Evolutionary conservation across 495 filamentous ascomycete species (phyloP).

Genomic region (Pseudevernia furfuracea): DNA sequence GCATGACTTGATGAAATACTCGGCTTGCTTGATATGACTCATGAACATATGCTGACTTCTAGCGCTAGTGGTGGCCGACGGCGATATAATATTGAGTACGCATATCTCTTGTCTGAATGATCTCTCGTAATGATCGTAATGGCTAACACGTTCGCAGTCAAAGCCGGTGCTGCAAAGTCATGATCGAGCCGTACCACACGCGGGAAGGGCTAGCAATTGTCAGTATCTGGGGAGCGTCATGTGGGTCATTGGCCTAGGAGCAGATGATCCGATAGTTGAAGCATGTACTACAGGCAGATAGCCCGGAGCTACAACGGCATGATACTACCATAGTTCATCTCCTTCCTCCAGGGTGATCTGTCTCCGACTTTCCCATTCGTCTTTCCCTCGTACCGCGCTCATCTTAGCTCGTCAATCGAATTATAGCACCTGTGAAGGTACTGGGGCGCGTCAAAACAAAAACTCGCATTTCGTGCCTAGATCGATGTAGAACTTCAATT

Average conservation of each 20-base stretch:
- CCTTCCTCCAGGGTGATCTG: too few species aligned
- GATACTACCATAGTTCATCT: too few species aligned
- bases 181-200: not conserved
- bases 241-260: not conserved
- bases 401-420: too few species aligned
- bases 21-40: slow-evolving; percentile 33
- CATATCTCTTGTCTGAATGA: not conserved
- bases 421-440: too few species aligned
- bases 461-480: too few species aligned
- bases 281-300: not conserved
- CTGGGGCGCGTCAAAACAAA: too few species aligned
- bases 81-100: slow-evolving; percentile 6
- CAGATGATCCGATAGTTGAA: not conserved
- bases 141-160: not conserved
- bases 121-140: not conserved
- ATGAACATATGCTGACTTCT: not conserved
- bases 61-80: not conserved
- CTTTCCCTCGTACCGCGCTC: too few species aligned
- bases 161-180: slow-evolving; percentile 18
- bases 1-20: slow-evolving; percentile 30
- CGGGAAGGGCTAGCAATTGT: not conserved
- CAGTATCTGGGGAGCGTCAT: not conserved
- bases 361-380: too few species aligned
- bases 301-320: not conserved
- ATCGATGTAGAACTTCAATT: too few species aligned